Evolutionary conservation across 1,284 basidiomycete species (phyloP).

Genomic region (Porphyrellus sp.): DNA sequence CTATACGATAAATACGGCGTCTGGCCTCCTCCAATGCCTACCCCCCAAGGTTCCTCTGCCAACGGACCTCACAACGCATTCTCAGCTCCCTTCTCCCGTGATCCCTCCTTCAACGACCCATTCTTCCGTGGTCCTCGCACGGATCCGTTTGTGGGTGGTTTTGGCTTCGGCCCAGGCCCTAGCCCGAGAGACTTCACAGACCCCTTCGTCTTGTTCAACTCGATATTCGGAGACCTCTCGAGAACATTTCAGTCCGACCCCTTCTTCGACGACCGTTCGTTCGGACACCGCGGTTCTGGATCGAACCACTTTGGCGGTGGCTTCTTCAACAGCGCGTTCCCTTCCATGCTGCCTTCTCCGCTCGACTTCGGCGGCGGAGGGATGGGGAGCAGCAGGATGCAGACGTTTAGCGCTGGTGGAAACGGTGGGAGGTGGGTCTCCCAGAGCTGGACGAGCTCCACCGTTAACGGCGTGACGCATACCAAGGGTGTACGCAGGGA

Average conservation of each 20-base stretch:
- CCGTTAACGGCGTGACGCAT: conserved; percentile 63
- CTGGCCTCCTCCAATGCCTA: conserved; percentile 61
- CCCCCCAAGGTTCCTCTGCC: conserved; percentile 31
- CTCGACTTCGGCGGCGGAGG: conserved; percentile 15
- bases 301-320: conserved; percentile 26
- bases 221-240: conserved; percentile 54
- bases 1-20: conserved; percentile 67
- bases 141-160: conserved; percentile 24
- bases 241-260: conserved; percentile 31
- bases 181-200: conserved; percentile 51
- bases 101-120: conserved; percentile 29
- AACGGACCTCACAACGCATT: conserved; percentile 34
- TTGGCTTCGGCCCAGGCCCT: conserved; percentile 26
- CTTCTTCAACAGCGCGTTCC: conserved; percentile 15
- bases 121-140: conserved; percentile 34
- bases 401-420: conserved; percentile 16
- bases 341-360: conserved; percentile 10
- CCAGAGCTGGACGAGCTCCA: conserved; percentile 52
- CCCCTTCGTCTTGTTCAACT: conserved; percentile 69
- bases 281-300: conserved; percentile 21
- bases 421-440: conserved; percentile 41
- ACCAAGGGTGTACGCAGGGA: conserved; percentile 56
- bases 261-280: conserved; percentile 17
- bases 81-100: conserved; percentile 36
- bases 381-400: conserved; percentile 12